Evolutionary conservation across 345 rosid genomes (phyloP), one percentile per base, ranked within the genome.

Genomic region (Cardamine resedifolia): DNA sequence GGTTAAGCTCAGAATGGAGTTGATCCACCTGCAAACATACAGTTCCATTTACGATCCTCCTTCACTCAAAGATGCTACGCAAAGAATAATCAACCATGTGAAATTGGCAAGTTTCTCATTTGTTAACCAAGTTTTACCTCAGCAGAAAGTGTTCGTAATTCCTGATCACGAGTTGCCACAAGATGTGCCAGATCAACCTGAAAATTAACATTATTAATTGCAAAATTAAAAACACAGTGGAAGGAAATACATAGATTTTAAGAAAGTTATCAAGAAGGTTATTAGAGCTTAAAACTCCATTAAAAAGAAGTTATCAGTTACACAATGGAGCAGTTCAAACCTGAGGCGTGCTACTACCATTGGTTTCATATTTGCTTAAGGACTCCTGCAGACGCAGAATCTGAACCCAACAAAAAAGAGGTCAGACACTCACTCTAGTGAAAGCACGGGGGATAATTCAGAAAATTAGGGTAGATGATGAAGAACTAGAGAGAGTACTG

Each of bases 161-260:
- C 98, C 63, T 93, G 98, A 82, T 93, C 96, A 66, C 97, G 97
- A 70, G 97, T 91, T 15, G 97, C 96, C 77, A 93, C 86, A 63
- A 93, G 75, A 73, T 93, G 98, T 24, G 98, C 98, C 53, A 93
- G 89, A 85, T 90, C 98, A 73, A 88, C 97, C 98, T 93, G 84
- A 53, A 78, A 57, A 41, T n/a, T 31, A 52, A 33, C 36, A 69
- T 23, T 24, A 18, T 57, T 10, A 31, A 4, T 4, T 75, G 56
- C 27, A 76, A 64, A 7, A 36, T 31, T 1, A 38, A 24, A 64
- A 64, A 31, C 5, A 4, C 52, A 10, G 39, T 26, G 61, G 48
- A 68, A 28, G 56, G 34, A 38, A 28, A 38, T 38, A 20, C 55
- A 39, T 59, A 24, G n/a, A 47, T 39, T 18, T 38, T 8, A 44